A percentile compares a stretch with the other conserved stretches of the same genome.
phyloP scores from a whole-genome alignment of 768 basidiomycete genomes.

The Coprinopsis sp. region DNA sequence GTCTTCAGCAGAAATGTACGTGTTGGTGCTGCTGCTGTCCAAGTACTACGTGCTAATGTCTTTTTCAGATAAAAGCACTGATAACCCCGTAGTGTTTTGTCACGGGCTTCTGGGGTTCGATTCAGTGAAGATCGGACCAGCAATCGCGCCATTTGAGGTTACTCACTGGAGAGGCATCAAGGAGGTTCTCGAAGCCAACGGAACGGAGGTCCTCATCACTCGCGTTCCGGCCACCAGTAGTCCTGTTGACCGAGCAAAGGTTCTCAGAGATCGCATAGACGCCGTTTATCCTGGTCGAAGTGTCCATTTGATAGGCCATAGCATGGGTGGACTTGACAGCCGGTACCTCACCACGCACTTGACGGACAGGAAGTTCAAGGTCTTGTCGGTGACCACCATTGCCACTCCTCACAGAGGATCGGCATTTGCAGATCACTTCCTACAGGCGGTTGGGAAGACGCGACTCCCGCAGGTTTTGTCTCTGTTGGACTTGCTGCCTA shows the following conservation, averaged over 20 bases:
- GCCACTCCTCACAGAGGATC: conserved; percentile 94
- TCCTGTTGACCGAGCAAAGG: conserved; percentile 83
- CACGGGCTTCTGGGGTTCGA: conserved; percentile 93
- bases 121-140: conserved; percentile 70
- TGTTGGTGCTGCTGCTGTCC: conserved; percentile 11
- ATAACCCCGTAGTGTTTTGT: conserved; percentile 89
- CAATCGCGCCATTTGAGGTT: conserved; percentile 79
- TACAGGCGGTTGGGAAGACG: conserved; percentile 61
- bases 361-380: conserved; percentile 67
- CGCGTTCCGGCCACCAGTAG: conserved; percentile 91
- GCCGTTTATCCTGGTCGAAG: conserved; percentile 74
- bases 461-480: conserved; percentile 68
- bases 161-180: conserved; percentile 96
- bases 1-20: conserved; percentile 58
- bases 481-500: conserved; percentile 79
- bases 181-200: conserved; percentile 86
- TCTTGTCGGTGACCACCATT: conserved; percentile 89
- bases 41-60: conserved; percentile 6
- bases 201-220: conserved; percentile 86
- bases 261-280: conserved; percentile 79
- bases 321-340: conserved; percentile 90
- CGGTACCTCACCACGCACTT: conserved; percentile 82
- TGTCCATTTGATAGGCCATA: conserved; percentile 88
- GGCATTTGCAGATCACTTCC: conserved; percentile 88
- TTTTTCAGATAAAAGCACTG: conserved; percentile 63